Base-by-base conservation (phyloP, 164 flowering plant genomes). In the Vitis labrusca region DNA sequence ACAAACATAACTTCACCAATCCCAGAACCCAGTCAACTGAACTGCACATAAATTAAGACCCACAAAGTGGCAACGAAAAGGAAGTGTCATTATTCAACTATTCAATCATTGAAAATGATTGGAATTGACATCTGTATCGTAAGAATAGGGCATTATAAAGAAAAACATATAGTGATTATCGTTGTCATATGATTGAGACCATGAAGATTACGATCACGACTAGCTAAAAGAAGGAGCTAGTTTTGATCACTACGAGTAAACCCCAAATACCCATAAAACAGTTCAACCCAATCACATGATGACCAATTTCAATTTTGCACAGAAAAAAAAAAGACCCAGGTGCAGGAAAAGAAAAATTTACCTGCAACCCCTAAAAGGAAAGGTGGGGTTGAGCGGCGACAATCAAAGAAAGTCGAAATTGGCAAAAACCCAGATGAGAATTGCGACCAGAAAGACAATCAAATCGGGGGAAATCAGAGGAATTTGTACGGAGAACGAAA, bases 341-440 rank as follows among this genome's bases (percentile, higher is more conserved):
- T 27, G 15, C 11, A 37, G 49, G 51, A 49, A 47, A 50, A 23
- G 10, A 50, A 8, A 13, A 27, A 71, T 56, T 58, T 71, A 71
- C 74, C 74, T 27, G 58, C 54, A 16, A 64, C 58, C 68, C 62
- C 50, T 50, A 47, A 55, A 70, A 17, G 32, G 53, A 58, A 30
- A 60, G 14, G 29, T 9, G 29, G 10, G 50, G 19, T 50, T 57
- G 12, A 30, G 55, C 49, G 19, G 9, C 17, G 4, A 30, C 50
- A 30, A 6, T 11, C 50, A 50, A 64, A 64, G n/a, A n/a, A 23
- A 49, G 68, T 58, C 19, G 62, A 67, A 57, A 44, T 67, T 15
- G 58, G 16, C 29, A n/a, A 30, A 48, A 29, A 71, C 74, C 69
- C 64, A 59, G 69, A 58, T 64, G 9, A n/a, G 10, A 50, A 55